These are phyloP conservation scores for Hirschfeldia incana DNA, from an alignment of 345 rosid species.

Conservation along the genomic window DNA sequence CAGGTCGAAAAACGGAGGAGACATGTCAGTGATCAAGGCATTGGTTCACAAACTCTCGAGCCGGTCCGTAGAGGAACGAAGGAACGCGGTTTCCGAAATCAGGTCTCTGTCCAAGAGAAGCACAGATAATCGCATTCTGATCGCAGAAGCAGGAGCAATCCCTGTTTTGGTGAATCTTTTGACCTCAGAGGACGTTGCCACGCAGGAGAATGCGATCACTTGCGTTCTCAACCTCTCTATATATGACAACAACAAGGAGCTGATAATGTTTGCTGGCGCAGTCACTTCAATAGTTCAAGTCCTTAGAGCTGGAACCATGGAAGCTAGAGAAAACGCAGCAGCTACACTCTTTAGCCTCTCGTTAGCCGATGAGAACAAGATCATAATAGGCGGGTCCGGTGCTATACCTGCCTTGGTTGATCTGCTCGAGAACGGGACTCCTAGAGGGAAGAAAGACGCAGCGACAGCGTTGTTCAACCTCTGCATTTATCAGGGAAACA, in stretches of 20 bases:
- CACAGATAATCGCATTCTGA: slow-evolving; percentile 64
- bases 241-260: slow-evolving; percentile 41
- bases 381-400: slow-evolving; percentile 55
- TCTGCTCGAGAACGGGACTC: slow-evolving; percentile 50
- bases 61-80: slow-evolving; percentile 66
- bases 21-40: slow-evolving; percentile 48
- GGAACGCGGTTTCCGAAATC: slow-evolving; percentile 78
- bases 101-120: slow-evolving; percentile 76
- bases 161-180: slow-evolving; percentile 34
- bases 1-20: slow-evolving; percentile 59
- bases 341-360: slow-evolving; percentile 57
- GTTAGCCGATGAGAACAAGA: slow-evolving; percentile 54
- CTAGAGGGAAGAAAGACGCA: slow-evolving; percentile 57
- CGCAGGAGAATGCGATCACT: slow-evolving; percentile 41
- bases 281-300: slow-evolving; percentile 40
- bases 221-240: slow-evolving; percentile 42
- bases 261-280: slow-evolving; percentile 41
- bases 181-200: slow-evolving; percentile 32
- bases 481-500: slow-evolving; percentile 77
- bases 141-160: slow-evolving; percentile 74
- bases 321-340: slow-evolving; percentile 45
- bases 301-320: slow-evolving; percentile 41
- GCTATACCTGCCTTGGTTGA: slow-evolving; percentile 53
- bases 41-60: slow-evolving; percentile 59
- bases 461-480: slow-evolving; percentile 80